Percentiles rank a stretch among this genome's conserved stretches.
Conservation (phyloP, 176 grass and related monocot species). For the Zoysia pacifica region DNA sequence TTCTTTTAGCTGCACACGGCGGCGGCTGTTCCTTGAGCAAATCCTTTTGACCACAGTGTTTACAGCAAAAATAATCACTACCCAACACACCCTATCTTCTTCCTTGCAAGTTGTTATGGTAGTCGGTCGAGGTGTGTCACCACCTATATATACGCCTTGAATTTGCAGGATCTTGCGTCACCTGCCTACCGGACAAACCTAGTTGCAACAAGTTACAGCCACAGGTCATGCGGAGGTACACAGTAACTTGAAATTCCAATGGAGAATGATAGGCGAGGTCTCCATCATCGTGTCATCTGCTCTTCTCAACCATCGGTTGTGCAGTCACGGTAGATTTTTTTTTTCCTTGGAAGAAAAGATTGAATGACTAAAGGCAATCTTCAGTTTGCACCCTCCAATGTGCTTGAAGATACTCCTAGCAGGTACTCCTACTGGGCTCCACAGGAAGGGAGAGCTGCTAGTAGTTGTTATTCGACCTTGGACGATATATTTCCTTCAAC, state of each 20-base stretch:
- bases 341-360: too few relatives aligned
- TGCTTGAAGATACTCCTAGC: constrained; percentile 42
- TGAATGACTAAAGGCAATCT: constrained; percentile 1
- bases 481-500: constrained; percentile 59
- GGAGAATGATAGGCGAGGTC: constrained; percentile 38
- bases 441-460: constrained; percentile 55
- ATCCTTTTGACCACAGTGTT: too few relatives aligned
- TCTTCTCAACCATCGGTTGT: constrained; percentile 45
- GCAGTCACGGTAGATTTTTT: background rate
- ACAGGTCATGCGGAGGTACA: background rate
- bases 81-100: background rate
- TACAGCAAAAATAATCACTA: too few relatives aligned
- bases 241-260: constrained; percentile 15
- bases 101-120: constrained; percentile 16
- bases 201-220: constrained; percentile 4
- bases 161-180: constrained; percentile 15
- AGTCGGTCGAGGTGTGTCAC: background rate
- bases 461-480: constrained; percentile 64
- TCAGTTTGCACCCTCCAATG: constrained; percentile 69
- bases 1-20: too few relatives aligned
- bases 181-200: constrained; percentile 21
- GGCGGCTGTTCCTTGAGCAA: too few relatives aligned
- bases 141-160: constrained; percentile 5
- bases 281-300: constrained; percentile 23
- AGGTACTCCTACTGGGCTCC: constrained; percentile 85